Base-by-base conservation (phyloP, 2,329 filamentous ascomycete species). In the Orbilia oligospora region DNA sequence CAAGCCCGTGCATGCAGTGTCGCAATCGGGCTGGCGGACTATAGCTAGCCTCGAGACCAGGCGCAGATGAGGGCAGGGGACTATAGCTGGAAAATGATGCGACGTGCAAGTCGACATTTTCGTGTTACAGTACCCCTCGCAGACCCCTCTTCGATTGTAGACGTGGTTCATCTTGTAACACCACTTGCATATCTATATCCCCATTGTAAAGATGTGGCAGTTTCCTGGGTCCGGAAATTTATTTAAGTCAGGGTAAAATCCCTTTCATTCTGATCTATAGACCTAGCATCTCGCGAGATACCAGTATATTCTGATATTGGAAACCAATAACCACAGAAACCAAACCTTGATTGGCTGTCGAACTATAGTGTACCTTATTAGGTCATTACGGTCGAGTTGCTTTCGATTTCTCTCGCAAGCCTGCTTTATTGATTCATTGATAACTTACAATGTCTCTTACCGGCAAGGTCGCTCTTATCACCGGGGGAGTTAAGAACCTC, bases 401-500 rank as follows among this genome's bases (percentile, higher is more conserved):
- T 14, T 2, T 38, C 2, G 14, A 14, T 41, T 2, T 30, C 24
- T 33, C 16, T 18, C 33, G 18, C 6, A 33, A 14, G 24, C 12
- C 2, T 49, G 8, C 30, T 33, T 30, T 3, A 55, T 1, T 5
- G 22, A 18, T 9, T 9, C 22, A 33, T 33, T 30, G 30, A 4
- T 20, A 16, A 33, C 14, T 16, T 18, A 9, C 51, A 18, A 55
- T 55, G 51, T 30, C 51, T 18, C 51, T 55, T 33, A 10, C 51
- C 1, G 30, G 53, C 12, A 58, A 58, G n/a, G 20, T n/a, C 30
- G 53, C 30, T 22, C 5, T 58, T n/a, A 58, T 36, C 30, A 36
- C 53, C 6, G 30, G 53, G 22, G 53, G 53, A 55, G 51, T 8
- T 9, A 55, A 55, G 51, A 55, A 55, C 51, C 51, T 55, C n/a